Base-by-base conservation (phyloP, 2,329 filamentous ascomycete genomes). In the Aspergillus sp. region DNA sequence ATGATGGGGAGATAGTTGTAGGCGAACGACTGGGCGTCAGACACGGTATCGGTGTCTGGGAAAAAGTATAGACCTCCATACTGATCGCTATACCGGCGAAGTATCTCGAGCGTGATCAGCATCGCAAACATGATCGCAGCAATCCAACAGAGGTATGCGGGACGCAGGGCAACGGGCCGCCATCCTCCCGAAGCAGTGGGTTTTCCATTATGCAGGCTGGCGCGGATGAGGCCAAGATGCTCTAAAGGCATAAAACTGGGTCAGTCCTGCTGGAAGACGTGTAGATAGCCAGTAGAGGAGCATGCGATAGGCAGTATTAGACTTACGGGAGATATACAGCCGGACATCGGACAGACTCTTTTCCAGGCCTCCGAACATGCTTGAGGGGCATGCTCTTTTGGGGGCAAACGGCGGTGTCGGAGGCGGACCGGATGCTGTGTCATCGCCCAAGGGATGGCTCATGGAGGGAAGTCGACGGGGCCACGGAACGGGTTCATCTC, bases 1-100 rank as follows among this genome's bases (percentile, higher is more conserved):
- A 82, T 75, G 36, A 81, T 78, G 69, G 59, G 79, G 63, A 71
- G 73, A 76, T 76, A 76, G 49, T 76, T 76, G 60, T 75, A 76
- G 47, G 65, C 66, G 55, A 76, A 75, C 1, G 72, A 74, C 51
- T 72, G 65, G 9, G 62, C 8, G 25, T 54, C 19, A 55, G 69
- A 68, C 30, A 75, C 64, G 47, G 71, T 65, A 45, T 70, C 65
- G 38, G 73, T 74, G 52, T 72, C 66, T 9, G 57, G 41, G 28
- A 74, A 71, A 51, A 74, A 72, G 28, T 69, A 64, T 41, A 75
- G 62, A 0, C 73, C 73, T 5, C 70, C 70, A 23, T 68, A 43
- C 3, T 63, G 65, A 23, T 66, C 50, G 55, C 70, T 74, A 60
- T 73, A 74, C 23, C 69, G 71, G 8, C 73, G 71, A 8, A 75